Percentiles rank a stretch among this genome's conserved stretches.
Conservation (phyloP, 202 grass and related monocot species). For the Alloteropsis angusta region DNA sequence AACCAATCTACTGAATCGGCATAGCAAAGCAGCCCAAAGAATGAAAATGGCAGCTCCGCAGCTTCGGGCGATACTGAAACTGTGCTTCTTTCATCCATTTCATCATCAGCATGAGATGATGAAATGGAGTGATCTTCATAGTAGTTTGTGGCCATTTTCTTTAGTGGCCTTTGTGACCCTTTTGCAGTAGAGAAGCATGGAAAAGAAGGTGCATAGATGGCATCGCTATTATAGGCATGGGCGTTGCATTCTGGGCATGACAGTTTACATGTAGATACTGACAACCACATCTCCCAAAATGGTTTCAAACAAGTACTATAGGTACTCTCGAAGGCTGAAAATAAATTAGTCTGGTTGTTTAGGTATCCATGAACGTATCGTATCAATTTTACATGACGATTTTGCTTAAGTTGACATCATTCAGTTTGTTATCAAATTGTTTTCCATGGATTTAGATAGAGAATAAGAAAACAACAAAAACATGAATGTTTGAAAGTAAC, state of each 20-base stretch:
- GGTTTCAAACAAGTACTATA: slow-evolving; percentile 1
- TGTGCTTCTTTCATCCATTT: slow-evolving; percentile 24
- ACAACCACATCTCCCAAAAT: slow-evolving; percentile 21
- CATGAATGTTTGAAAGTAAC: not conserved
- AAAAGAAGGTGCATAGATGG: not conserved
- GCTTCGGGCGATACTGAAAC: not conserved
- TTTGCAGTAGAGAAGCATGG: slow-evolving; percentile 7
- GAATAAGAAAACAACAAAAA: not conserved
- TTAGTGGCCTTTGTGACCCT: not conserved
- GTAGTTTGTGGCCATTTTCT: slow-evolving; percentile 22
- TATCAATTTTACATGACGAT: not conserved
- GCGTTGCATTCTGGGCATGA: not conserved
- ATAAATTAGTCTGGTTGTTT: not conserved
- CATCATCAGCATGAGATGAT: slow-evolving; percentile 20
- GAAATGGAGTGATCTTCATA: slow-evolving; percentile 32
- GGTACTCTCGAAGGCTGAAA: slow-evolving; percentile 19
- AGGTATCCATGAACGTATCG: not conserved
- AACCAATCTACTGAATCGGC: slow-evolving; percentile 47
- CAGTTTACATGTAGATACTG: slow-evolving; percentile 12
- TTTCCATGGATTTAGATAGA: not conserved
- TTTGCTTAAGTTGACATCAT: slow-evolving; percentile 2
- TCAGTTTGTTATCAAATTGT: not conserved
- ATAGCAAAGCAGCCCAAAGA: slow-evolving; percentile 42
- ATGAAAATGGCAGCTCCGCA: slow-evolving; percentile 27
- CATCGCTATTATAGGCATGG: slow-evolving; percentile 33